Evolutionary conservation across 176 grass and related monocot genomes (phyloP).

Genomic region (Oryza punctata): DNA sequence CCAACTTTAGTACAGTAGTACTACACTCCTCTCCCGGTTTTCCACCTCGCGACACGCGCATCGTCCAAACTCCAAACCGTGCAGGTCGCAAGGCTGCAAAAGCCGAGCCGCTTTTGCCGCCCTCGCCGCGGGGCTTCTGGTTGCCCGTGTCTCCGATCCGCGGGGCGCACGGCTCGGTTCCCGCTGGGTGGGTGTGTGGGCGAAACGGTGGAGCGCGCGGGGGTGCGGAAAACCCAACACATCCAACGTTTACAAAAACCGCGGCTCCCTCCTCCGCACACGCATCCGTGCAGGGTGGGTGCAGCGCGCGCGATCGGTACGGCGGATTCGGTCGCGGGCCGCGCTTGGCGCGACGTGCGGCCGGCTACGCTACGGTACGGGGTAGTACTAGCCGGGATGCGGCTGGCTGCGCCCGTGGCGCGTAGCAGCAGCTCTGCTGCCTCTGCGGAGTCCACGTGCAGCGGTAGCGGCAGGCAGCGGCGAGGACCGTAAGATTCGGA

Average conservation of each 20-base stretch:
- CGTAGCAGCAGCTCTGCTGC: no score
- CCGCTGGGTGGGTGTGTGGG: no score
- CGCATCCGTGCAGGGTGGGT: not conserved
- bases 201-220: not conserved
- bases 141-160: no score
- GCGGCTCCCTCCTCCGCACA: no score
- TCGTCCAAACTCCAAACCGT: not conserved
- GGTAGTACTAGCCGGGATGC: no score
- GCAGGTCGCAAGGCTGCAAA: not conserved
- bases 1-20: no score
- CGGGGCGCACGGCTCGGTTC: no score
- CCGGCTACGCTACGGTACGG: no score
- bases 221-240: no score
- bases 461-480: not conserved
- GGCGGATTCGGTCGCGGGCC: constrained; percentile 43
- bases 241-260: no score
- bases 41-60: not conserved
- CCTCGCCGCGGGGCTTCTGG: not conserved
- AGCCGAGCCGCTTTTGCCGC: not conserved
- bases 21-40: not conserved
- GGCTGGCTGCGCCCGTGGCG: no score
- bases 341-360: constrained; percentile 40
- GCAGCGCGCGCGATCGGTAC: constrained; percentile 39
- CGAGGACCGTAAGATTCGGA: not conserved
- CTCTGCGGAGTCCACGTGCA: not conserved